Percentiles rank a stretch among this genome's conserved stretches.
Evolutionary conservation across 106 monocot species (phyloP).

Genomic region (Apostasia shenzhenica): DNA sequence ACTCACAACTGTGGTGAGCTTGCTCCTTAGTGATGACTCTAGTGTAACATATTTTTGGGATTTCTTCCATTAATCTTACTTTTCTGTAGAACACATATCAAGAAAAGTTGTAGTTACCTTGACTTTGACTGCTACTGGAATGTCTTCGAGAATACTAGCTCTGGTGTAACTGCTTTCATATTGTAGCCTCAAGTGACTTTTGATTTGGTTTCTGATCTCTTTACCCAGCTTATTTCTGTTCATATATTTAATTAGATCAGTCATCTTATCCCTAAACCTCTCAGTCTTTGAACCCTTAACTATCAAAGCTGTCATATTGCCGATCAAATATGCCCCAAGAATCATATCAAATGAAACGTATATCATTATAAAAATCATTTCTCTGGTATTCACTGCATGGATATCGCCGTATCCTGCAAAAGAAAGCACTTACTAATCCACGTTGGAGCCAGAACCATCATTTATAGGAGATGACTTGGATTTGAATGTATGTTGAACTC

Average conservation of each 20-base stretch:
- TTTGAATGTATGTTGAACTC: too few relatives aligned
- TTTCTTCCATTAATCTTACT: too few relatives aligned
- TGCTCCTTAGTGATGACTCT: too few relatives aligned
- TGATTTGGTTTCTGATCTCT: conserved; percentile 56
- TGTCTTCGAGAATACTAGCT: conserved; percentile 41
- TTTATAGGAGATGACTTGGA: too few relatives aligned
- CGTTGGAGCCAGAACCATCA: too few relatives aligned
- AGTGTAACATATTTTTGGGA: too few relatives aligned
- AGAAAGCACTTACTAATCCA: background rate
- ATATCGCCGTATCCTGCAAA: conserved; percentile 61
- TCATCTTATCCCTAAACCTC: conserved; percentile 70
- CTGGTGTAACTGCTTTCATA: conserved; percentile 54
- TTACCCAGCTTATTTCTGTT: conserved; percentile 59
- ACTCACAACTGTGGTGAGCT: too few relatives aligned
- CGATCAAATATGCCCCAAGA: conserved; percentile 60
- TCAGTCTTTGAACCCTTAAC: conserved; percentile 77
- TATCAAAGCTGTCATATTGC: conserved; percentile 77
- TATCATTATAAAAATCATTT: conserved; percentile 65
- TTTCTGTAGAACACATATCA: too few relatives aligned
- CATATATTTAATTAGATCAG: conserved; percentile 59
- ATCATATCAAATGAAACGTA: conserved; percentile 67
- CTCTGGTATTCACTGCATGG: conserved; percentile 69
- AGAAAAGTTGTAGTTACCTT: conserved; percentile 25
- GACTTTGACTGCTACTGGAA: conserved; percentile 53
- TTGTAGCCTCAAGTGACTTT: conserved; percentile 42